phyloP scores from a whole-genome alignment of 208 protist species.

The Lotmaria passim region DNA sequence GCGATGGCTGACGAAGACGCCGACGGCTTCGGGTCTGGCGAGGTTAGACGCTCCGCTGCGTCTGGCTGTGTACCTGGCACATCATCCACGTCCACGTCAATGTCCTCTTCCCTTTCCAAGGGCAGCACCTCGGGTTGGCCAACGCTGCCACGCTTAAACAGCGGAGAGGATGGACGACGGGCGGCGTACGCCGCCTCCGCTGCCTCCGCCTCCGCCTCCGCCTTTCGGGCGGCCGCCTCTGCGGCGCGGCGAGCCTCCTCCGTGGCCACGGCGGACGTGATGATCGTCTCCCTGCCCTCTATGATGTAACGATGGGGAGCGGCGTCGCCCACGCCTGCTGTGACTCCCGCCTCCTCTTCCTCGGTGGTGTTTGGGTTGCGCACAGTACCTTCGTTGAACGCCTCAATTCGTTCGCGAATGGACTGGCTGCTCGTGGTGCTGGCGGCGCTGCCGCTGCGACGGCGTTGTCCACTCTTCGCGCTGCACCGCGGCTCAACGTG shows the following conservation, averaged over 20 bases:
- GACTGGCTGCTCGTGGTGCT: slow-evolving; percentile 18
- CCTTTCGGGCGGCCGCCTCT: slow-evolving; percentile 8
- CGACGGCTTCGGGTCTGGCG: slow-evolving; percentile 2
- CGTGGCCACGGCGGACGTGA: slow-evolving; percentile 20
- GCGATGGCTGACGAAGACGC: too few species aligned
- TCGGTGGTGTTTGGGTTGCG: background rate
- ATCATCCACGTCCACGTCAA: slow-evolving; percentile 26
- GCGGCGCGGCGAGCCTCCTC: slow-evolving; percentile 14
- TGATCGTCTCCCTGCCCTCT: slow-evolving; percentile 15
- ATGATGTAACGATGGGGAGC: background rate
- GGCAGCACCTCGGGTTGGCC: background rate
- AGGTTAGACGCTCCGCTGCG: background rate
- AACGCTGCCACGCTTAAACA: background rate
- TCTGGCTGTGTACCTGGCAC: background rate
- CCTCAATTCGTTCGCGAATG: slow-evolving; percentile 20
- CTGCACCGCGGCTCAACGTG: background rate
- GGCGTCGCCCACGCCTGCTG: background rate
- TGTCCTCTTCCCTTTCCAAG: slow-evolving; percentile 1
- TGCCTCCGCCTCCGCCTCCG: slow-evolving; percentile 14
- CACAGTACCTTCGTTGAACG: slow-evolving; percentile 26
- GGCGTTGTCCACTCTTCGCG: background rate
- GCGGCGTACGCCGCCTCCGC: background rate
- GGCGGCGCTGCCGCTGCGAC: background rate
- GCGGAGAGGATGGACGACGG: background rate
- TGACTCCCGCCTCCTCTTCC: background rate